Conservation (phyloP, 331 rosid species). For the Rosa hybrid region DNA sequence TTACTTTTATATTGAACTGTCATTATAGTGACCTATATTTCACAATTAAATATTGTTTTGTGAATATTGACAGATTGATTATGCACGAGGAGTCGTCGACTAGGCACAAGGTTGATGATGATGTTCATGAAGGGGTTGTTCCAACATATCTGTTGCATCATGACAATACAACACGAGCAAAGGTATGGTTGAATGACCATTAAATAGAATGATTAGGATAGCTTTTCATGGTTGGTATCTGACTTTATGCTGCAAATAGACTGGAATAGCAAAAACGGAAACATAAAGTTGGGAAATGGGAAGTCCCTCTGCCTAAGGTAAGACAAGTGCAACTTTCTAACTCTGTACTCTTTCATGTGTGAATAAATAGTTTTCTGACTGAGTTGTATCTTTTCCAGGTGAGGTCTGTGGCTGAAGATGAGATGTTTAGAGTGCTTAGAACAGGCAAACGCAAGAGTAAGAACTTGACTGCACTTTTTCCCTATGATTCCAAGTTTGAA, state of each 20-base stretch:
- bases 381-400: conserved; percentile 43
- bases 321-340: not conserved
- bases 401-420: conserved; percentile 90
- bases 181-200: conserved; percentile 38
- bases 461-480: no score
- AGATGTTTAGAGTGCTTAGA: conserved; percentile 85
- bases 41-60: not conserved
- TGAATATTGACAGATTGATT: conserved; percentile 53
- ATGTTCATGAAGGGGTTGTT: conserved; percentile 77
- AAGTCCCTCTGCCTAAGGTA: conserved; percentile 93
- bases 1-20: not conserved
- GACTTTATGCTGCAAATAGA: conserved; percentile 36
- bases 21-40: not conserved
- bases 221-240: conserved; percentile 19
- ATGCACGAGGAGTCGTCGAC: conserved; percentile 89
- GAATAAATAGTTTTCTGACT: not conserved
- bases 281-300: conserved; percentile 98
- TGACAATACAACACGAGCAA: conserved; percentile 78
- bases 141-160: conserved; percentile 92
- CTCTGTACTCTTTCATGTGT: not conserved
- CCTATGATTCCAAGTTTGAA: not conserved
- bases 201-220: not conserved
- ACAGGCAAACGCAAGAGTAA: conserved; percentile 88
- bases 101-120: conserved; percentile 85
- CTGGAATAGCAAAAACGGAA: conserved; percentile 96